Base-by-base conservation (phyloP, 768 basidiomycete genomes). In the Lactifluus piperatus region DNA sequence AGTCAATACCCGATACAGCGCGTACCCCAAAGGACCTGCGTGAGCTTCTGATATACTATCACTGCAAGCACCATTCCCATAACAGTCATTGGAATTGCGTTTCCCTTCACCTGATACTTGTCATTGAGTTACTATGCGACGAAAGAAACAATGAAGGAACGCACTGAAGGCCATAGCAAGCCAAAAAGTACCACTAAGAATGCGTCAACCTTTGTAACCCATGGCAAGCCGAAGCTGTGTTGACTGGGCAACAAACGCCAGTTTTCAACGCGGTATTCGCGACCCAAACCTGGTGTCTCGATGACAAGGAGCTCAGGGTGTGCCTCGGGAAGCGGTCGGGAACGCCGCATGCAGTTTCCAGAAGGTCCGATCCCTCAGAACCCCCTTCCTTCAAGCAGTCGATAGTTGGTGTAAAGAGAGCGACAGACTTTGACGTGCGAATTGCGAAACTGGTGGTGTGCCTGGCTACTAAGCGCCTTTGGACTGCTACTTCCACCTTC, bases 241-340 rank as follows among this genome's bases (percentile, higher is more conserved):
- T 77, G 77, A 66, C 77, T 71, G 29, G 74, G 76, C 39, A 73
- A 71, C 29, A 79, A 61, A 14, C 70, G 76, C 75, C 75, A 75
- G 57, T 82, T 78, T 58, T 82, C 79, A 26, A 88, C 74, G 51
- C 81, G 76, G 59, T 84, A 87, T 68, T 89, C 86, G 49, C 71
- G 72, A 67, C 75, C 82, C 18, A 63, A 48, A 26, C 75, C 78
- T 39, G 74, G 72, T 62, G 70, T 73, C 37, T 75, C 69, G 46
- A 77, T 65, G 41, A 85, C 65, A 7, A 73, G 72, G 60, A 86
- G 74, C 66, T 87, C 79, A 51, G 84, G 84, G 48, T 76, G 70
- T 45, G 69, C 68, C 58, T 71, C 69, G 36, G 67, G 68, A 27
- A 79, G 67, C 47, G 77, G 76, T 54, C 62, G 67, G 54, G 67